These are phyloP conservation scores for Fusarium foetens DNA, from an alignment of 2,329 filamentous ascomycete species.

Conservation along the genomic window DNA sequence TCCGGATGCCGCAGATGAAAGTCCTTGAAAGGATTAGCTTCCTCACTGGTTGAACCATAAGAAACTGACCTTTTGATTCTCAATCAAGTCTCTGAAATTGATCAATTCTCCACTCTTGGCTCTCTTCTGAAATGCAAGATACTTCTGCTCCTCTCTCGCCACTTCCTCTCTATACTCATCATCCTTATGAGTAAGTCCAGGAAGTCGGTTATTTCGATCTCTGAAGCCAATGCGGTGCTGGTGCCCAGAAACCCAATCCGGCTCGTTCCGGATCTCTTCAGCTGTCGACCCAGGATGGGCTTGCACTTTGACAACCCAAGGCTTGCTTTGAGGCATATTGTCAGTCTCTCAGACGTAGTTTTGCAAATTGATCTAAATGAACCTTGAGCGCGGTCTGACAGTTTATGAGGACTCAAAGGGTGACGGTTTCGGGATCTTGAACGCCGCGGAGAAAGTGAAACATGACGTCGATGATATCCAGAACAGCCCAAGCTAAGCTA, in stretches of 20 bases:
- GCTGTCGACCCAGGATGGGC: not conserved
- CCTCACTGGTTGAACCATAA: not conserved
- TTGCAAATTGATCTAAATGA: rapidly evolving
- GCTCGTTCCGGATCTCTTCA: not conserved
- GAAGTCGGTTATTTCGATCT: not conserved
- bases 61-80: not conserved
- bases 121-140: not conserved
- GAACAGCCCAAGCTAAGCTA: not conserved
- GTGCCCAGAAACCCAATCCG: not conserved
- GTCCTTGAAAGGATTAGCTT: not conserved
- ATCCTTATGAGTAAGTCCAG: not conserved
- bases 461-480: not conserved
- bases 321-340: not conserved
- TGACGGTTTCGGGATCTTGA: not conserved
- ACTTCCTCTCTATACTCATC: not conserved
- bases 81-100: not conserved
- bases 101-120: not conserved
- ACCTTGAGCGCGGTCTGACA: no score
- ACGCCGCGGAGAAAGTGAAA: not conserved
- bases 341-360: rapidly evolving
- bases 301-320: not conserved
- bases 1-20: not conserved
- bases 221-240: not conserved
- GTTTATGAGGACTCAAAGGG: not conserved
- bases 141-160: not conserved